Percentiles rank a stretch among this genome's conserved stretches.
These are phyloP conservation scores for Harringtonia lauricola DNA, from an alignment of 2,329 filamentous ascomycete species.

Conservation along the genomic window DNA sequence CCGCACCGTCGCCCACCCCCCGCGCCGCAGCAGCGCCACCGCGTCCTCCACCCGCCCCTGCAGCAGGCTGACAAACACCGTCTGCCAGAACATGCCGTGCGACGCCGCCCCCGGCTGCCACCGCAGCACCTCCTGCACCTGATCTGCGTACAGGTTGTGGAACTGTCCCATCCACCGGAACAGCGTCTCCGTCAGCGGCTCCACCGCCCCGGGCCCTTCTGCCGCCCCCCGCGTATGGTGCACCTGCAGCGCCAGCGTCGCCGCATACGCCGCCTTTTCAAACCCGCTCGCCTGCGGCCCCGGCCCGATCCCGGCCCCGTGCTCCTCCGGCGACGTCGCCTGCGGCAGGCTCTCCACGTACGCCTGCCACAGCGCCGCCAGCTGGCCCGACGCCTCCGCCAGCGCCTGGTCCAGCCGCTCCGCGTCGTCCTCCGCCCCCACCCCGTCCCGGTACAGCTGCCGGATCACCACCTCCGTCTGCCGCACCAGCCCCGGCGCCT, in stretches of 20 bases:
- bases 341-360: constrained; percentile 32
- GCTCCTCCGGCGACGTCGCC: constrained; percentile 17
- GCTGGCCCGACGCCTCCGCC: constrained; percentile 37
- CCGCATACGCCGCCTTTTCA: constrained; percentile 69
- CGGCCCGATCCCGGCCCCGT: constrained; percentile 53
- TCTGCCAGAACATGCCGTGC: constrained; percentile 76
- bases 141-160: constrained; percentile 60
- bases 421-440: constrained; percentile 43
- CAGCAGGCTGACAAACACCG: constrained; percentile 61
- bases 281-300: constrained; percentile 50
- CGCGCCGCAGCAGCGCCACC: constrained; percentile 56
- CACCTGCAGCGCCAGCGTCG: constrained; percentile 64
- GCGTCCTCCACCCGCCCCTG: constrained; percentile 63
- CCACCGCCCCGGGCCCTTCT: constrained; percentile 22
- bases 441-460: constrained; percentile 51
- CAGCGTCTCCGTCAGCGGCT: constrained; percentile 62
- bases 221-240: constrained; percentile 49
- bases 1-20: constrained; percentile 68
- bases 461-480: constrained; percentile 62
- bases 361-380: constrained; percentile 45
- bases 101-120: constrained; percentile 63
- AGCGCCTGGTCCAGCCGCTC: constrained; percentile 46
- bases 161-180: constrained; percentile 73
- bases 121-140: constrained; percentile 52
- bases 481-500: constrained; percentile 62